These are phyloP conservation scores for Salix suchowensis DNA, from an alignment of 345 rosid genomes.

Conservation along the genomic window DNA sequence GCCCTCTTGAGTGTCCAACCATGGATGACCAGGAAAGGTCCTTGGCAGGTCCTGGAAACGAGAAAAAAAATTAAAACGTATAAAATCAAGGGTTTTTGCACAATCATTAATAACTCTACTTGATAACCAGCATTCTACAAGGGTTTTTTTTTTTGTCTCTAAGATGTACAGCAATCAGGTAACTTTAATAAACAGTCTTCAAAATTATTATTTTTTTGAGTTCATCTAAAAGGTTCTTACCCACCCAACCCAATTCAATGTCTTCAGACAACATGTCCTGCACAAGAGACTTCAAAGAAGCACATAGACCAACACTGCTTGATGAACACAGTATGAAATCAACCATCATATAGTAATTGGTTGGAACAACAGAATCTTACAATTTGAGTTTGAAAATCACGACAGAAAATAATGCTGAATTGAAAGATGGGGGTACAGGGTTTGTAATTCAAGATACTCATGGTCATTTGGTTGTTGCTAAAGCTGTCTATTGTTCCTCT, in stretches of 20 bases:
- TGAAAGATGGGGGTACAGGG: background rate
- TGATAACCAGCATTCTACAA: background rate
- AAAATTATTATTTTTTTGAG: background rate
- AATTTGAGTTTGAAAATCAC: background rate
- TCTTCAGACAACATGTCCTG: background rate
- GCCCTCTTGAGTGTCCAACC: conserved; percentile 98
- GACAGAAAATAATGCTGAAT: background rate
- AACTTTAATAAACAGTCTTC: background rate
- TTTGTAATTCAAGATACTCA: background rate
- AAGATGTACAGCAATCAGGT: background rate
- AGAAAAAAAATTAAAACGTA: background rate
- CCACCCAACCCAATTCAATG: background rate
- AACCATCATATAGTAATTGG: background rate
- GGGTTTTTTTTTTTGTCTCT: too few relatives aligned
- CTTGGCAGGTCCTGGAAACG: conserved; percentile 82
- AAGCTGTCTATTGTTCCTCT: background rate
- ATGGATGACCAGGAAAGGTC: conserved; percentile 98
- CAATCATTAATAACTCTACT: background rate
- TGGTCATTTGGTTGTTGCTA: background rate
- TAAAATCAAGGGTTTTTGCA: too few relatives aligned
- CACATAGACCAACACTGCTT: background rate
- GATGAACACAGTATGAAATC: background rate
- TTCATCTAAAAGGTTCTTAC: background rate
- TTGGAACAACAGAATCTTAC: background rate
- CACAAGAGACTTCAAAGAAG: background rate